A percentile compares a stretch with the other conserved stretches of the same genome.
phyloP scores from a whole-genome alignment of 1,284 basidiomycete species.

The Porodaedalea pini region DNA sequence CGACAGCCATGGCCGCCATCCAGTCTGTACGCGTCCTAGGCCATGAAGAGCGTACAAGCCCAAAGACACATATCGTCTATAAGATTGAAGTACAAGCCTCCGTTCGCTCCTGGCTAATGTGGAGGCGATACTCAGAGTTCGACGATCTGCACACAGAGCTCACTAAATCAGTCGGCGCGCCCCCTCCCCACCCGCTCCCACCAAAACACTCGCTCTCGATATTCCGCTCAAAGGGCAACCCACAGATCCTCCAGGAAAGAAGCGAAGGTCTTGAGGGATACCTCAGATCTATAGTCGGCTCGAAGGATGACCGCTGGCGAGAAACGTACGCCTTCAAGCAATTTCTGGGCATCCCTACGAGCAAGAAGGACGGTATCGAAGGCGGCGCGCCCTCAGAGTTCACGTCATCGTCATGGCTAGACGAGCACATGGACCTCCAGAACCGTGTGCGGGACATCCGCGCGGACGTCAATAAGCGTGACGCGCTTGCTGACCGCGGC shows the following conservation, averaged over 20 bases:
- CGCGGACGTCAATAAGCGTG: conserved; percentile 81
- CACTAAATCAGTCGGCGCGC: conserved; percentile 61
- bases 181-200: conserved; percentile 75
- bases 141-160: conserved; percentile 82
- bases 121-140: conserved; percentile 93
- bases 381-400: conserved; percentile 43
- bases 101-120: conserved; percentile 89
- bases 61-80: conserved; percentile 79
- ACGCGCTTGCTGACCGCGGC: conserved; percentile 72
- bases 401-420: conserved; percentile 78
- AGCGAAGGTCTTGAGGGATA: conserved; percentile 77
- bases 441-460: conserved; percentile 75
- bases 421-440: conserved; percentile 77
- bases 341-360: conserved; percentile 81
- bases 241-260: conserved; percentile 67
- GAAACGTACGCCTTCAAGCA: conserved; percentile 76
- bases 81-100: conserved; percentile 77
- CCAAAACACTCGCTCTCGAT: conserved; percentile 74
- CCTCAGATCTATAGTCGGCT: conserved; percentile 78
- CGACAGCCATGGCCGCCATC: conserved; percentile 56
- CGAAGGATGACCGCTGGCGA: conserved; percentile 81
- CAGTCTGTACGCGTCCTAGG: conserved; percentile 68
- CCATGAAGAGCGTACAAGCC: conserved; percentile 61
- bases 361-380: conserved; percentile 41
- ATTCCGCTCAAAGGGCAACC: conserved; percentile 37